These are phyloP conservation scores for Cordyceps cateniannulata DNA, from an alignment of 2,329 filamentous ascomycete genomes.

Conservation along the genomic window DNA sequence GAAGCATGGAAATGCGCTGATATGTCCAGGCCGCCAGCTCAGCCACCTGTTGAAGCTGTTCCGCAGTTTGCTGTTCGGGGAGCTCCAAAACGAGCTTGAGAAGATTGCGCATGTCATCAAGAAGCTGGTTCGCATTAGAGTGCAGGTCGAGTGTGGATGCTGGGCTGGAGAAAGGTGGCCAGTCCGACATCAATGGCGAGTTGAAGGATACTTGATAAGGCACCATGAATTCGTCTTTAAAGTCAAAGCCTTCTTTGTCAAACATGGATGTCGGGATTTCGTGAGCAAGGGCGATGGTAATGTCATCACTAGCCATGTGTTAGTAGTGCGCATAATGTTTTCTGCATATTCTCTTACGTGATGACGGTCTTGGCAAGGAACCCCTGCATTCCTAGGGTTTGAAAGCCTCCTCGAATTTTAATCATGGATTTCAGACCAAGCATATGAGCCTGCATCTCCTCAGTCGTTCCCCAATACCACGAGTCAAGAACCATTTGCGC, in stretches of 20 bases:
- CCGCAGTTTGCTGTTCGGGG: slow-evolving; percentile 26
- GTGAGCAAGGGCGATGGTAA: slow-evolving; percentile 41
- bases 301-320: slow-evolving; percentile 33
- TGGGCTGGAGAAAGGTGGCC: slow-evolving; percentile 36
- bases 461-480: slow-evolving; percentile 47
- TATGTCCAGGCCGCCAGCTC: slow-evolving; percentile 34
- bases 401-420: slow-evolving; percentile 37
- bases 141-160: slow-evolving; percentile 38
- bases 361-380: slow-evolving; percentile 42
- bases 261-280: slow-evolving; percentile 38
- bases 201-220: slow-evolving; percentile 40
- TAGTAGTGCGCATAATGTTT: slow-evolving; percentile 10
- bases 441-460: slow-evolving; percentile 40
- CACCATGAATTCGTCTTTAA: slow-evolving; percentile 29
- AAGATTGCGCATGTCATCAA: slow-evolving; percentile 45
- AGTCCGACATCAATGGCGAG: slow-evolving; percentile 38
- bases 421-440: slow-evolving; percentile 43
- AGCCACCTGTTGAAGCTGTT: slow-evolving; percentile 33
- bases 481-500: slow-evolving; percentile 44
- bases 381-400: slow-evolving; percentile 39
- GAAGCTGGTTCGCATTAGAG: slow-evolving; percentile 38
- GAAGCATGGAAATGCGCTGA: slow-evolving; percentile 30
- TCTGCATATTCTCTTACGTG: slow-evolving; percentile 29
- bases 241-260: slow-evolving; percentile 35
- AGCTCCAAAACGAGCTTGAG: slow-evolving; percentile 36